These are phyloP conservation scores for Aspergillus eucalypticola DNA, from an alignment of 2,329 filamentous ascomycete species.

Conservation along the genomic window DNA sequence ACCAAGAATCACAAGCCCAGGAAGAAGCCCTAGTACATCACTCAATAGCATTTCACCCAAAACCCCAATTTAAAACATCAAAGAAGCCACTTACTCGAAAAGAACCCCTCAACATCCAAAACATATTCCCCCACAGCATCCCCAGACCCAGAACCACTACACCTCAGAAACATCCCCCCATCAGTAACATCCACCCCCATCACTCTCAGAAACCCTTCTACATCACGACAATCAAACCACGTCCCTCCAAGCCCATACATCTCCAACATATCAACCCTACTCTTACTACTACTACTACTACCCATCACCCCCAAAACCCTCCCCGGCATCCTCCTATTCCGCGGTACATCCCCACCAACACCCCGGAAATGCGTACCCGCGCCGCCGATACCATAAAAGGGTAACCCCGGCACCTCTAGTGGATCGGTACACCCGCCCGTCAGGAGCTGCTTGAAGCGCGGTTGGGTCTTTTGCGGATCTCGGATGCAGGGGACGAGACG, in stretches of 20 bases:
- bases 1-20: slow-evolving; percentile 18
- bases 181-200: neutral
- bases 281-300: too few relatives aligned
- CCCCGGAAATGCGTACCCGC: slow-evolving; percentile 65
- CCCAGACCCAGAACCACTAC: too few relatives aligned
- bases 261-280: neutral
- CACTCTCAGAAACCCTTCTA: slow-evolving; percentile 22
- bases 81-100: too few relatives aligned
- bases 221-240: slow-evolving; percentile 26
- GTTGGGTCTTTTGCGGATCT: slow-evolving; percentile 41
- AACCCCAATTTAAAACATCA: too few relatives aligned
- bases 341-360: slow-evolving; percentile 31
- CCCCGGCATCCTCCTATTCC: slow-evolving; percentile 29
- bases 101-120: too few relatives aligned
- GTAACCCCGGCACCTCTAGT: slow-evolving; percentile 60
- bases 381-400: slow-evolving; percentile 67
- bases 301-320: slow-evolving; percentile 17
- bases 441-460: slow-evolving; percentile 42
- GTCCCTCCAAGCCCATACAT: slow-evolving; percentile 20
- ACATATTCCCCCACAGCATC: too few relatives aligned
- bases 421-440: slow-evolving; percentile 46
- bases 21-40: slow-evolving; percentile 4
- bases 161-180: too few relatives aligned
- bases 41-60: neutral
- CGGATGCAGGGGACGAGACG: slow-evolving; percentile 67